Evolutionary conservation across 352 stramenopile genomes (phyloP), one percentile per base, ranked within the genome.

Genomic region (Globisporangium yorkense): DNA sequence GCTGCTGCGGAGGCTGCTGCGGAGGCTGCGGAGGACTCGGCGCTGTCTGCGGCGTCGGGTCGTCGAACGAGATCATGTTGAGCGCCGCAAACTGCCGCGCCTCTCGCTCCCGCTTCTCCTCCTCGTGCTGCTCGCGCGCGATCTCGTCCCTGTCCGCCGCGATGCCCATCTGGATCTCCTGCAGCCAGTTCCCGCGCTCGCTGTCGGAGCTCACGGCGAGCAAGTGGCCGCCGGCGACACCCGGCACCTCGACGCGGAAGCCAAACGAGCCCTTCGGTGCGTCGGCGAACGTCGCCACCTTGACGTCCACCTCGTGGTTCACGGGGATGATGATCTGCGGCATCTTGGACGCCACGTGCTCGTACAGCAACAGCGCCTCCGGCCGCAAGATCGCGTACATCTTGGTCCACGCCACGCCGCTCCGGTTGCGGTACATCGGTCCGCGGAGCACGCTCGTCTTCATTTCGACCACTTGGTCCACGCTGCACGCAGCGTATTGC

Each of bases 31-130:
- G 10, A 5, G 20, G 41, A 44, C 41, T 6, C 21, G 50, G n/a
- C 29, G 10, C 20, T 33, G 20, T 13, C 12, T 51, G 18, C 15
- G 62, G 50, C n/a, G 51, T n/a, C 8, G 67, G 53, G 15, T 88
- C 72, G 48, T 88, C 80, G 43, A 90, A 90, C 21, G 77, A 86
- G 50, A 92, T 92, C 79, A 92, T 89, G 59, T 92, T 82, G 58
- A 88, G 64, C 45, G 79, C 77, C 31, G 75, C 76, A 61, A 89
- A 92, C 39, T 73, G 70, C 1, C 74, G 67, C 41, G 88, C 75
- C 37, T 89, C 76, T 27, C 77, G 62, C 20, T 74, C 39, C 10
- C 66, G 68, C 31, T 68, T 70, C 54, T 90, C 77, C 45, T 89
- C 80, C 39, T 88, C 69, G 13, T 75, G 70, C 43, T 72, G 71